Evolutionary conservation across 2,329 filamentous ascomycete species (phyloP).

Genomic region (Hypoxylon sp.): DNA sequence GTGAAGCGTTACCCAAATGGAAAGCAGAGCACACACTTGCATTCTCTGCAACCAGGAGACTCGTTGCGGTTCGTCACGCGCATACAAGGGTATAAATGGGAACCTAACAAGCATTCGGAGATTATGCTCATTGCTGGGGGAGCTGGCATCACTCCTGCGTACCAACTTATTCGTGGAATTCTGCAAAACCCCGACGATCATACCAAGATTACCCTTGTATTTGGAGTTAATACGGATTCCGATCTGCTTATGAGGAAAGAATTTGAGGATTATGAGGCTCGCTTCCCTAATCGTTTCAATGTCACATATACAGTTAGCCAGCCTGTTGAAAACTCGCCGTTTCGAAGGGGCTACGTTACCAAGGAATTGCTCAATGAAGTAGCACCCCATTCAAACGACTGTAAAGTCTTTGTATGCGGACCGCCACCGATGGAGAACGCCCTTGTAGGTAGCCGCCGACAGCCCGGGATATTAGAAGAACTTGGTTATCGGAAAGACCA

Average conservation of each 20-base stretch:
- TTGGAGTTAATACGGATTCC: slow-evolving; percentile 74
- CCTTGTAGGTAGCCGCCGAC: slow-evolving; percentile 63
- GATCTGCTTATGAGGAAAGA: slow-evolving; percentile 73
- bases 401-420: slow-evolving; percentile 78
- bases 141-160: slow-evolving; percentile 80
- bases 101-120: slow-evolving; percentile 63
- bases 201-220: slow-evolving; percentile 75
- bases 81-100: slow-evolving; percentile 69
- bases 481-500: slow-evolving; percentile 71
- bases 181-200: slow-evolving; percentile 72
- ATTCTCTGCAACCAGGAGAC: slow-evolving; percentile 74
- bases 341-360: slow-evolving; percentile 71
- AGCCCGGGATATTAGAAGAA: slow-evolving; percentile 67
- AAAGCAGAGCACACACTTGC: slow-evolving; percentile 75
- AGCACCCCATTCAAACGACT: slow-evolving; percentile 57
- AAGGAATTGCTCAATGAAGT: slow-evolving; percentile 68
- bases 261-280: slow-evolving; percentile 65
- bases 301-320: slow-evolving; percentile 71
- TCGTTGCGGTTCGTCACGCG: slow-evolving; percentile 70
- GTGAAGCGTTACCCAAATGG: slow-evolving; percentile 79
- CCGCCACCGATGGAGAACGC: slow-evolving; percentile 76
- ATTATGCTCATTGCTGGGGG: slow-evolving; percentile 79
- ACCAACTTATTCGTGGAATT: slow-evolving; percentile 74
- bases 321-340: slow-evolving; percentile 58
- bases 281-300: slow-evolving; percentile 69